Evolutionary conservation across 345 rosid genomes (phyloP), one percentile per base, ranked within the genome.

Genomic region (Bretschneidera sinensis): DNA sequence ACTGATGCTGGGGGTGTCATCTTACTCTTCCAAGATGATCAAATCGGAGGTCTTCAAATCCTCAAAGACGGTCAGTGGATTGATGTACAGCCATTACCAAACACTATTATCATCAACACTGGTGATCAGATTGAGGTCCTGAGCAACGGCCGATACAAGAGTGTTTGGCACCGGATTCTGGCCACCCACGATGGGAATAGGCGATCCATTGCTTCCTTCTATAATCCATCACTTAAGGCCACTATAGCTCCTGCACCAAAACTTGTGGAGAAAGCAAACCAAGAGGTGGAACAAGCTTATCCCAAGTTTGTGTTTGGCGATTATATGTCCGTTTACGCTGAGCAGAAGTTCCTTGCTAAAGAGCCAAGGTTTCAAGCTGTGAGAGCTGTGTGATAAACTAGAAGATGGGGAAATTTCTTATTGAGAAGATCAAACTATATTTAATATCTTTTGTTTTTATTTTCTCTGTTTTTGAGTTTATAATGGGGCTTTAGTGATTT

Each of bases 1-100:
- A 92, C 98, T 0, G 97, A 92, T 63, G 98, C 98, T 0, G 98
- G 98, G 4, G 97, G 96, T 0, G 81, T 92, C 18, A 84, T 92
- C 73, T 61, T 92, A 54, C 72, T 92, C 64, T 87, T 82, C 74
- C 98, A 89, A 64, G 98, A 89, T 45, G 98, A 92, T 51, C 51
- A 68, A 57, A 86, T 87, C 0, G 83, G 89, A 6, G 97, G 98
- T 24, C 97, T 92, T 43, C 97, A 92, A 61, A 68, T 92, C 51
- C 85, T 89, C 53, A 92, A n/a, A n/a, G n/a, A n/a, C n/a, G n/a
- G n/a, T n/a, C n/a, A n/a, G n/a, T n/a, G n/a, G n/a, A n/a, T n/a
- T 18, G 96, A 92, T 47, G 97, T 89, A 6, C 96, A 85, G 79
- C 98, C 92, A 0, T 4, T 84, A 20, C 75, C 77, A 9, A 85